Percentiles rank a stretch among this genome's conserved stretches.
Conservation (phyloP, 208 protist genomes). For the Naegleria gruberi region DNA sequence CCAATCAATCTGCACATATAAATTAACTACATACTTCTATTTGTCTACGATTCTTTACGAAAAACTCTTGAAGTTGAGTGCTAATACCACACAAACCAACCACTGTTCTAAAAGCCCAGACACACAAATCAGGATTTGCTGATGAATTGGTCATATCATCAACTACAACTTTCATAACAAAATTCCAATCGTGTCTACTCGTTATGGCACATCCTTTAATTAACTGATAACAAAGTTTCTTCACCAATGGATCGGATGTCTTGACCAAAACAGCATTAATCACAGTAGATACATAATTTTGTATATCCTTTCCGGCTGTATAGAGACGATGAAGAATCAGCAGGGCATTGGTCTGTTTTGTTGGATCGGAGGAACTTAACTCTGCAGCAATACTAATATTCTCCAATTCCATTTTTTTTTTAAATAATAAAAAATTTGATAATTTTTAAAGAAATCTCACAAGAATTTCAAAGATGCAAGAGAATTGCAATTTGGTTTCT, state of each 20-base stretch:
- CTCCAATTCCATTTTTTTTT: slow-evolving; percentile 20
- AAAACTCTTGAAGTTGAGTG: slow-evolving; percentile 1
- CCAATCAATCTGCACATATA: background rate
- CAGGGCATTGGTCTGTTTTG: background rate
- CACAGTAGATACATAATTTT: slow-evolving; percentile 3
- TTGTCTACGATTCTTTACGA: background rate
- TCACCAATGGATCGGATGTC: background rate
- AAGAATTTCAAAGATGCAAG: too few relatives aligned
- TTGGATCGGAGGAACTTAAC: background rate
- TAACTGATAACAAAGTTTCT: slow-evolving; percentile 19
- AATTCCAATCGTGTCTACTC: slow-evolving; percentile 17
- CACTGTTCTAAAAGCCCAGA: background rate
- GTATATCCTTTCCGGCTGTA: slow-evolving; percentile 13
- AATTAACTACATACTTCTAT: background rate
- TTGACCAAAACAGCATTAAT: slow-evolving; percentile 17
- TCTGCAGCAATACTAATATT: slow-evolving; percentile 2
- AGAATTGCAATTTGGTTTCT: too few relatives aligned
- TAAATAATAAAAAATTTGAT: too few relatives aligned
- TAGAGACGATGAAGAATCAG: background rate
- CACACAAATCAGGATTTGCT: background rate
- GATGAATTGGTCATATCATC: background rate
- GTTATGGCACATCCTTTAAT: background rate
- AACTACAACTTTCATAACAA: slow-evolving; percentile 3
- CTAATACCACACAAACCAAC: background rate
- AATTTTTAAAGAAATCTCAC: too few relatives aligned